Percentiles rank a stretch among this genome's conserved stretches.
Evolutionary conservation across 2,329 filamentous ascomycete species (phyloP).

Genomic region (Phyllosticta ampelicida): DNA sequence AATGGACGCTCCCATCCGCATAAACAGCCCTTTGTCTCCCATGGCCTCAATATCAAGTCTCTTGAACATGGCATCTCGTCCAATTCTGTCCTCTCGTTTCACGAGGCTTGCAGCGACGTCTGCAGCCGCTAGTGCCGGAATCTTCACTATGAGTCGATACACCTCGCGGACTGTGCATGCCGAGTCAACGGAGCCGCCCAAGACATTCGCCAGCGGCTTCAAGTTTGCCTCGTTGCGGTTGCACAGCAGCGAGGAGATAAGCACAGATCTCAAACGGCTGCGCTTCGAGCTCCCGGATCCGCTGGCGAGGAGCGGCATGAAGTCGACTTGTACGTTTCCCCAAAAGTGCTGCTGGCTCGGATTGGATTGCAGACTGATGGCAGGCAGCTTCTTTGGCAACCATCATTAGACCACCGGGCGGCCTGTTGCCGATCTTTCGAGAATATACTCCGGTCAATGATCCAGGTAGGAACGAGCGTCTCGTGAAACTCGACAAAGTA

Average conservation of each 20-base stretch:
- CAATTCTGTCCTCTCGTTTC: background rate
- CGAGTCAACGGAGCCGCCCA: background rate
- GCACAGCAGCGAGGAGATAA: slow-evolving; percentile 8
- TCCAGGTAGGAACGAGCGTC: too few relatives aligned
- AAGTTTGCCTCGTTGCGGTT: slow-evolving; percentile 4
- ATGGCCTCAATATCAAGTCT: background rate
- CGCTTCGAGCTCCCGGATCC: slow-evolving; percentile 11
- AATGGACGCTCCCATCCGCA: background rate
- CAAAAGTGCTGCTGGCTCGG: background rate
- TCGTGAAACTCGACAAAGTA: too few relatives aligned
- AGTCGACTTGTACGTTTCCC: slow-evolving; percentile 36
- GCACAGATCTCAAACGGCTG: slow-evolving; percentile 11
- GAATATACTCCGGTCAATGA: slow-evolving; percentile 55
- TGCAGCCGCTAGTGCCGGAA: background rate
- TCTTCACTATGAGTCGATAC: background rate
- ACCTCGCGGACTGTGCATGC: background rate
- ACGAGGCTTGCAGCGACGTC: background rate
- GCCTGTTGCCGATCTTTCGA: slow-evolving; percentile 48
- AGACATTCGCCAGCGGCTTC: background rate
- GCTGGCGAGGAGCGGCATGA: slow-evolving; percentile 4
- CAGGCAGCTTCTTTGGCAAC: slow-evolving; percentile 47
- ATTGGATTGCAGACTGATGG: background rate
- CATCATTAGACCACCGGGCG: slow-evolving; percentile 46
- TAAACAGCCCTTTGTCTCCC: background rate
- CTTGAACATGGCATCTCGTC: background rate